phyloP scores from a whole-genome alignment of 768 basidiomycete species.

The Russula abietina region DNA sequence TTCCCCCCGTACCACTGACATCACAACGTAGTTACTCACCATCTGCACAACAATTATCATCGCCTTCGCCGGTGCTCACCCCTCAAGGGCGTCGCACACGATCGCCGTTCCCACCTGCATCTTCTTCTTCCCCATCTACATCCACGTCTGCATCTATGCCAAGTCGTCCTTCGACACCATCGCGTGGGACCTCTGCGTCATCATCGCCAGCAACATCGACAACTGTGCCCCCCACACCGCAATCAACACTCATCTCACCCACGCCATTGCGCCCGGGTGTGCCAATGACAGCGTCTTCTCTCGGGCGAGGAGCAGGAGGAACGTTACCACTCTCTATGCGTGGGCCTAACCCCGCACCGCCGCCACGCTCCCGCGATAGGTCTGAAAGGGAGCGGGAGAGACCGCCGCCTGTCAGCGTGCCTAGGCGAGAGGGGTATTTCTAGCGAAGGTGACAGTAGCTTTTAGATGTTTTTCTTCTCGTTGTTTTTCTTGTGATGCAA shows the following conservation, averaged over 20 bases:
- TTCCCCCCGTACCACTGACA: background rate
- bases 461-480: background rate
- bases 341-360: constrained; percentile 42
- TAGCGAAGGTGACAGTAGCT: constrained; percentile 21
- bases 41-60: background rate
- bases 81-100: constrained; percentile 6
- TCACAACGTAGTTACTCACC: constrained; percentile 1
- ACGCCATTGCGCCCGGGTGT: constrained; percentile 6
- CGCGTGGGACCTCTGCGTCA: background rate
- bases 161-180: constrained; percentile 7
- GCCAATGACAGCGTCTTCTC: background rate
- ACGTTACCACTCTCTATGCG: background rate
- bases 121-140: background rate
- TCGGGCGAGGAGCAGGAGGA: background rate
- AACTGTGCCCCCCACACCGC: background rate
- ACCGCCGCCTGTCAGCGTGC: constrained; percentile 46
- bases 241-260: background rate
- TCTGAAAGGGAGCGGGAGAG: constrained; percentile 38
- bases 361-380: constrained; percentile 61
- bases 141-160: constrained; percentile 2
- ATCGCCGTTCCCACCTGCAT: constrained; percentile 15
- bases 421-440: constrained; percentile 63
- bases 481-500: background rate
- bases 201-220: background rate
- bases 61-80: constrained; percentile 1